Evolutionary conservation across 2,329 filamentous ascomycete species (phyloP), one percentile per base, ranked within the genome.

Genomic region (Aspergillus hiratsukae): DNA sequence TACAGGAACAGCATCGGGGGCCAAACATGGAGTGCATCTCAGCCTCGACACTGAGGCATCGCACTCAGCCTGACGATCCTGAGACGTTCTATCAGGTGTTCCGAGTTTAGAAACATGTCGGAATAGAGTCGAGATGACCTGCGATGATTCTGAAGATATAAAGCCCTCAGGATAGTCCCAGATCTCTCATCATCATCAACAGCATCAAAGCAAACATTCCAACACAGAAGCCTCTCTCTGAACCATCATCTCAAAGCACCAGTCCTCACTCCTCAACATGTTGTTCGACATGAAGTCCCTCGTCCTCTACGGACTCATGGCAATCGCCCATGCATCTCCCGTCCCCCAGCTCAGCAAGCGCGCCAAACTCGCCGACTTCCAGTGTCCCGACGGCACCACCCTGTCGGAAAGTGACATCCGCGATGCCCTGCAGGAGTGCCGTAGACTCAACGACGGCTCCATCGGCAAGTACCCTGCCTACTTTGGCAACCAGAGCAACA

Each of bases 401-500:
- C 45, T 58, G 28, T 52, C 48, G 29, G 56, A 58, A 45, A 5
- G 45, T 46, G 56, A 58, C 23, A 49, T 58, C 48, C 53, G 56
- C 21, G 53, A 46, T 19, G 56, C 56, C 23, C 28, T 45, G n/a
- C 53, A 58, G 28, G 11, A 58, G 49, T 58, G 56, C 48, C 53
- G 49, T 21, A 48, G 25, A 37, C 31, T 35, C 23, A 3, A 58
- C 46, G 56, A 58, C 40, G 35, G 53, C 28, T 21, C 41, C n/a
- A 35, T 55, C 23, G 56, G 56, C 41, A 53, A 53, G 27, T 58
- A 58, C 29, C 56, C 56, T 1, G 41, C 49, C 29, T 49, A 53
- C 29, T 58, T 58, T 45, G 56, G 56, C 31, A 58, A 58, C 49
- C 43, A 52, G 56, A 56, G 29, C 56, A 50, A 50, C 45, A 53